Base-by-base conservation (phyloP, 2,329 filamentous ascomycete species). In the Ascochyta pisi region DNA sequence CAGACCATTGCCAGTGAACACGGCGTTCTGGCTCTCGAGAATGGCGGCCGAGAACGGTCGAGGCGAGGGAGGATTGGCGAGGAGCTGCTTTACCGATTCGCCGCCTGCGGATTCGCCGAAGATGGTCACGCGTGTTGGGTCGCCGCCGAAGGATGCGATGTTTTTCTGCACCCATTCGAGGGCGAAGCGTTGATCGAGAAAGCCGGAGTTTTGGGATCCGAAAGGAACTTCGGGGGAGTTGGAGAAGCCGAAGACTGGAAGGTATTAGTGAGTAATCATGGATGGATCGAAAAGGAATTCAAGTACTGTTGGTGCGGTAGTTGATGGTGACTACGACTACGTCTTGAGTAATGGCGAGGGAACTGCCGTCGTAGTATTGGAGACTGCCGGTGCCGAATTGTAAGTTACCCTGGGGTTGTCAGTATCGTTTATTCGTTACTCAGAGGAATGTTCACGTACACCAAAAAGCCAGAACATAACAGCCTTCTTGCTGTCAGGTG, bases 161-260 rank as follows among this genome's bases (percentile, higher is more conserved):
- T 82, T 79, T 26, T 78, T 74, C 47, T 77, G 73, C 2, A 80
- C 82, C 83, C 83, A 85, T 61, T 84, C 79, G 1, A 84, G 68
- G 1, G 81, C 82, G 3, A 78, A 63, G 24, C 82, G 73, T 55
- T 84, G 82, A 51, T 84, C 83, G 74, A 82, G 82, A 63, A 84
- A 81, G 3, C 82, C 83, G 37, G 80, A 73, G 53, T 85, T 85
- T 19, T 65, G 64, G 2, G 52, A 64, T 9, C 65, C 51, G 10
- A 61, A 59, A 2, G 64, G 51, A 6, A 69, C 49, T 12, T 61
- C 58, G 2, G 66, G 62, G 10, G 63, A 53, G 27, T 57, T 60
- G 1, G 65, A 66, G 38, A 68, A 66, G 8, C 66, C 66, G 9
- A 70, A 70, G 19, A 64, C 64, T 62, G 16, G 10, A 3, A 5